Evolutionary conservation across 2,329 filamentous ascomycete genomes (phyloP), one percentile per base, ranked within the genome.

Genomic region (Diaporthe ilicicola): DNA sequence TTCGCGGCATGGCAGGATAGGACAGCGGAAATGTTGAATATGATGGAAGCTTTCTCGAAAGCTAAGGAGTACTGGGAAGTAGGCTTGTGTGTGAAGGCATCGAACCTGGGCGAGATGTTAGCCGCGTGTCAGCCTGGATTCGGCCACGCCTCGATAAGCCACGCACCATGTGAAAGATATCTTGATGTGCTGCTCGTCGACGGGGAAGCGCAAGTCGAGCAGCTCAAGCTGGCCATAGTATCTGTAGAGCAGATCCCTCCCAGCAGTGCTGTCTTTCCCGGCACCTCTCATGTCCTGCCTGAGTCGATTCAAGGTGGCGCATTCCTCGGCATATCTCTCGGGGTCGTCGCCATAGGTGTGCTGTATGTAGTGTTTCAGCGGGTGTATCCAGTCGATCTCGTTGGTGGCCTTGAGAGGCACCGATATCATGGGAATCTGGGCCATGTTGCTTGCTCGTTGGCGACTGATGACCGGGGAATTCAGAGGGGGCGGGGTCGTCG

Each of bases 181-280:
- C 84, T 98, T 98, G 84, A 99, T 98, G 79, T 99, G 95, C 79
- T 97, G 96, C 84, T 99, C 96, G 77, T 99, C 96, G 55, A 99
- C 94, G 0, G 97, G 97, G 79, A 99, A 99, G 73, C 96, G 89
- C 77, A 99, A 84, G 81, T 99, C 96, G 73, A 99, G 85, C 66
- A 99, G 87, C 84, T 99, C 96, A 71, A 99, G 89, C 84, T 99
- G 96, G 50, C 95, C 96, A 80, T 99, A 99, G 83, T 99, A 99
- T 80, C 96, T 90, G 81, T 99, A 99, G 64, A 99, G 85, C 78
- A 99, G 87, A 81, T 99, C 96, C 78, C 96, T 87, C 59, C 96
- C 96, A 7, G 95, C 93, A 27, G 94, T 96, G 82, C 94, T 98
- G 80, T 99, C 96, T 83, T 97, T 97, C 27, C 96, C 95, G 39